Base-by-base conservation (phyloP, 306 rosid genomes). In the Castanea crenata region DNA sequence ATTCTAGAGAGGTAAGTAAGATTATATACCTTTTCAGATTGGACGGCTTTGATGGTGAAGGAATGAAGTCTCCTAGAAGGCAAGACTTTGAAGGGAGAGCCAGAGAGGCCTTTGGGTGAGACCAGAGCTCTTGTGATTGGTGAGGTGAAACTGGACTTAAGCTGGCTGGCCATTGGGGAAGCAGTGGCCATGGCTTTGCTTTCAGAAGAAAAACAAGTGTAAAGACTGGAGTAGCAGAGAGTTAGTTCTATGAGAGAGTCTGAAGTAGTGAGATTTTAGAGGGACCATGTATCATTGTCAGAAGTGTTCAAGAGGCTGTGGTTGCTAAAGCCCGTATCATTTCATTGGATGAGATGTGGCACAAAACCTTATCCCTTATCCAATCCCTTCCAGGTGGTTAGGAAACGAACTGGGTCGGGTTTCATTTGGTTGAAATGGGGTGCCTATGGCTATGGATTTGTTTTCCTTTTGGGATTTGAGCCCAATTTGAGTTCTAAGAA, bases 121-220 rank as follows among this genome's bases (percentile, higher is more conserved):
- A 88, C 74, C 32, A 90, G 84, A 77, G 88, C 83, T 81, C 88
- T 88, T 5, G 84, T 38, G 78, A 76, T 73, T 6, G 88, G 85
- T 10, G 97, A 85, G 68, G 89, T 87, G 87, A 95, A 95, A 88
- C 72, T 79, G 71, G 97, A 91, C 80, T 87, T 91, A 78, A 95
- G 95, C 56, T 92, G 99, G 89, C 93, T 92, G 3, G 90, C 97
- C 91, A 95, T 91, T 78, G 99, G 93, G 18, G 97, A 85, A 76
- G 92, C 87, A 41, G 92, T 81, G 71, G 98, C 94, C 97, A 92
- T 92, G n/a, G 77, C 73, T 55, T 78, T 55, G 11, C 63, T 61
- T 54, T 12, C 61, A 18, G 73, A 9, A 2, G 27, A 78, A 69
- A 55, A n/a, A 55, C n/a, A 51, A 75, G 71, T 74, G 69, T 77